These are phyloP conservation scores for Citrus sp. DNA, from an alignment of 345 rosid species.

Conservation along the genomic window DNA sequence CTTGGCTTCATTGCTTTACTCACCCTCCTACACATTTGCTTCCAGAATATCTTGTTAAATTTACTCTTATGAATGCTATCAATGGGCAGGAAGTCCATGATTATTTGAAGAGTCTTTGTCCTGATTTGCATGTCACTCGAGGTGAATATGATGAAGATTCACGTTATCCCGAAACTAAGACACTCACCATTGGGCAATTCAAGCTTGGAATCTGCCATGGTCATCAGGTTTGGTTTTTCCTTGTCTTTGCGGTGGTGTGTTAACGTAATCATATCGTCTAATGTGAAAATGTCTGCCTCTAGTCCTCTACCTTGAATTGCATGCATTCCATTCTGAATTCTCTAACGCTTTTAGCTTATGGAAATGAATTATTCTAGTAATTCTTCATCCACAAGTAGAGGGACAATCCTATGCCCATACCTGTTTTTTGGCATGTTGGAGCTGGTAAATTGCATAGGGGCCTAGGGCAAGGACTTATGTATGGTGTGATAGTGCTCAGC, in stretches of 20 bases:
- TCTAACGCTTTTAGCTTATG: neutral
- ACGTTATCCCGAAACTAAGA: constrained; percentile 37
- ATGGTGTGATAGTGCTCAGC: neutral
- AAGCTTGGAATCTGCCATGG: constrained; percentile 43
- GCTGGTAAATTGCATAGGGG: neutral
- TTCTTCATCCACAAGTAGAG: neutral
- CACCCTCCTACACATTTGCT: neutral
- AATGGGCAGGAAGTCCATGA: constrained; percentile 38
- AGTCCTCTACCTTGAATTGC: neutral
- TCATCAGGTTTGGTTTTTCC: constrained; percentile 38
- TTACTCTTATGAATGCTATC: neutral
- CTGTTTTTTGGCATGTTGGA: neutral
- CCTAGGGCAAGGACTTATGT: neutral
- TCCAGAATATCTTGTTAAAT: neutral
- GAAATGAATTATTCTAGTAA: neutral
- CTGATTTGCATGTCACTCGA: constrained; percentile 35
- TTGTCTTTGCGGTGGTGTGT: neutral
- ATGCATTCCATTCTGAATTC: neutral
- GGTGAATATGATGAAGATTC: constrained; percentile 42
- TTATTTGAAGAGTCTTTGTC: constrained; percentile 37
- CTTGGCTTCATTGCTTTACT: neutral
- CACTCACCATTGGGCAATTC: constrained; percentile 38
- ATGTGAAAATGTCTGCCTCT: neutral
- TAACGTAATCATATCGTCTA: neutral
- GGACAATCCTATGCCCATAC: neutral